Base-by-base conservation (phyloP, 805 yeast species). In the Sugiyamaella americana region DNA sequence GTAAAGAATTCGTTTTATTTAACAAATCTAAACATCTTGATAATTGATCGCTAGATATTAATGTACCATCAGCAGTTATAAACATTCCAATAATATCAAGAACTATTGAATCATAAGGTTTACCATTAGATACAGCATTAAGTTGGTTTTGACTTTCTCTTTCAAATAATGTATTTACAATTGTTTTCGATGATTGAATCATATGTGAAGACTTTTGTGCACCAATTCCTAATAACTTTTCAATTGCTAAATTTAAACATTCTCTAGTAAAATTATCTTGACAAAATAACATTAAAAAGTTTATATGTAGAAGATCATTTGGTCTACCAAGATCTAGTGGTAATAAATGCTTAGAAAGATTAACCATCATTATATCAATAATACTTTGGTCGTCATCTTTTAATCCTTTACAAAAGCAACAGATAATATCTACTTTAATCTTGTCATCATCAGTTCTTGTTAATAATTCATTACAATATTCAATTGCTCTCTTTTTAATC, bases 311-410 rank as follows among this genome's bases (percentile, higher is more conserved):
- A 18, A 29, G 18, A 19, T 26, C 22, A 3, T 10, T 40, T 19
- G n/a, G n/a, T 11, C 30, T 22, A 16, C 24, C 38, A 13, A 21
- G 44, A 3, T 60, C 19, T 1, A 51, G 37, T 1, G 49, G 37
- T 35, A 75, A 69, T 69, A 76, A 68, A 17, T 69, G 47, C 1
- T 67, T 67, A 1, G 66, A 36, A 21, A 81, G 51, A 2, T 63
- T 53, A 18, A 48, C 43, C 40, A 63, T 26, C 0, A 81, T 72
- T 5, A 67, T 52, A 1, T 74, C 77, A 5, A 70, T 64, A 1
- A 79, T 67, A 1, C 46, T 30, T 32, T 76, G 80, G 52, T 87
- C 95, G 51, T 82, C 89, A 59, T 86, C 95, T 45, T 83, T 83
- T 1, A 79, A 50, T 48, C 81, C 67, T 50, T 67, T 63, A 5